Percentiles rank a stretch among this genome's conserved stretches.
Evolutionary conservation across 2,329 filamentous ascomycete species (phyloP).

Genomic region (Epichloe coenophiala): DNA sequence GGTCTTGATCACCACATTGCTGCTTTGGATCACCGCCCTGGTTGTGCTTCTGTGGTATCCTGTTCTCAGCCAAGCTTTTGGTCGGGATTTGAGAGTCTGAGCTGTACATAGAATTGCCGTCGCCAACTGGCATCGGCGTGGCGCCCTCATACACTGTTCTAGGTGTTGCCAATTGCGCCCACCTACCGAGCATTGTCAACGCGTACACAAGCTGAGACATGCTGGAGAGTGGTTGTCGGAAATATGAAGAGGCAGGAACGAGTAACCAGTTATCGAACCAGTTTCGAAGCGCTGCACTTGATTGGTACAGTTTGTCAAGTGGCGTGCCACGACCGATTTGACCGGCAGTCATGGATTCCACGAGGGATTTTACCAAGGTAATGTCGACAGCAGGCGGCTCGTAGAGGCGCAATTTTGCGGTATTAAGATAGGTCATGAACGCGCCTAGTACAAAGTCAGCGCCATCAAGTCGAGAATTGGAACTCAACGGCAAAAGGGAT

Average conservation of each 20-base stretch:
- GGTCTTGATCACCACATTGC: constrained; percentile 19
- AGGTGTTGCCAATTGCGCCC: constrained; percentile 32
- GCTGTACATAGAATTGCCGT: constrained; percentile 11
- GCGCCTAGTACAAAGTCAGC: not conserved
- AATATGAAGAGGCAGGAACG: constrained; percentile 28
- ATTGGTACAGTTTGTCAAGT: constrained; percentile 36
- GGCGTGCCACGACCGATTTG: constrained; percentile 25
- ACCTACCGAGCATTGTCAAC: constrained; percentile 36
- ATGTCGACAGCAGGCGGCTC: constrained; percentile 33
- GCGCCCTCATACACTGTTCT: constrained; percentile 15
- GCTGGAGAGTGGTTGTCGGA: constrained; percentile 30
- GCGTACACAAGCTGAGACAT: constrained; percentile 35
- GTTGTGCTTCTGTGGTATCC: not conserved
- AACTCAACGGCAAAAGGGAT: not conserved
- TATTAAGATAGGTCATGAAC: constrained; percentile 20
- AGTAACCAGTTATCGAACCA: constrained; percentile 37
- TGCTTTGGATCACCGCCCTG: constrained; percentile 2
- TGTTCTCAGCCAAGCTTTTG: constrained; percentile 3
- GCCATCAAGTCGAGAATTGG: not conserved
- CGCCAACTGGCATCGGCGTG: constrained; percentile 14
- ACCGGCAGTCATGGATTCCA: constrained; percentile 26
- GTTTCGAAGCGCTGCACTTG: constrained; percentile 29
- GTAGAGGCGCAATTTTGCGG: constrained; percentile 29
- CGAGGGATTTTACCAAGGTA: constrained; percentile 27
- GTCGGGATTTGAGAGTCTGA: constrained; percentile 12